Percentiles rank a stretch among this genome's conserved stretches.
These are phyloP conservation scores for Podaxis sp. DNA, from an alignment of 768 basidiomycete genomes.

Conservation along the genomic window DNA sequence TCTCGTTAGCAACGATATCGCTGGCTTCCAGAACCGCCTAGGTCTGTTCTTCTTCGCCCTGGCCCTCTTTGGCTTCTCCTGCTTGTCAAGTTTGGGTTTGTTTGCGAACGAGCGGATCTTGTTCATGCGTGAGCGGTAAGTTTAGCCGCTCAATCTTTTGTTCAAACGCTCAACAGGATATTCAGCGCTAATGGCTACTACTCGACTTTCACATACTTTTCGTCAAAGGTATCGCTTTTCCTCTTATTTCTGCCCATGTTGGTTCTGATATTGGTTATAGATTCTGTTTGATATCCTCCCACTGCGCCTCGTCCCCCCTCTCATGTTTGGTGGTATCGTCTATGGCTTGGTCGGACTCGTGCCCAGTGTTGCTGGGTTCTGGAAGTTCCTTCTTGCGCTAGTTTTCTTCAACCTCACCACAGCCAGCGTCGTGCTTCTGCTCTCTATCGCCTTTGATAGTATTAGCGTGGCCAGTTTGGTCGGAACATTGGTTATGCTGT, in stretches of 20 bases:
- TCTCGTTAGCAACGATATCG: conserved; percentile 74
- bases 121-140: conserved; percentile 96
- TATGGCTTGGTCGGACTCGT: conserved; percentile 96
- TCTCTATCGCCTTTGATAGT: conserved; percentile 87
- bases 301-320: conserved; percentile 89
- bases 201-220: conserved; percentile 93
- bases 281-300: conserved; percentile 97
- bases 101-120: conserved; percentile 95
- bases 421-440: conserved; percentile 85
- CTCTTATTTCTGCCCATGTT: not conserved
- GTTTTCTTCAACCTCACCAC: conserved; percentile 97
- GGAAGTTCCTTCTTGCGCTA: conserved; percentile 97
- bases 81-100: conserved; percentile 87
- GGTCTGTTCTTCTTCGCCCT: conserved; percentile 97
- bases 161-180: not conserved
- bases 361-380: conserved; percentile 84
- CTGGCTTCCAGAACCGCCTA: conserved; percentile 94
- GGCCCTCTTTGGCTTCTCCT: conserved; percentile 96
- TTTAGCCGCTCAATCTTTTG: not conserved
- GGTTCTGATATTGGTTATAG: conserved; percentile 31
- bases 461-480: conserved; percentile 88
- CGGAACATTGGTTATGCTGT: conserved; percentile 96
- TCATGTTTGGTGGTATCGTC: conserved; percentile 94
- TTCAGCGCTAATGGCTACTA: conserved; percentile 95
- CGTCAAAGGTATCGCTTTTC: conserved; percentile 69